Evolutionary conservation across 1,139 yeast species (phyloP).

Genomic region (Hansenula lynferdii): DNA sequence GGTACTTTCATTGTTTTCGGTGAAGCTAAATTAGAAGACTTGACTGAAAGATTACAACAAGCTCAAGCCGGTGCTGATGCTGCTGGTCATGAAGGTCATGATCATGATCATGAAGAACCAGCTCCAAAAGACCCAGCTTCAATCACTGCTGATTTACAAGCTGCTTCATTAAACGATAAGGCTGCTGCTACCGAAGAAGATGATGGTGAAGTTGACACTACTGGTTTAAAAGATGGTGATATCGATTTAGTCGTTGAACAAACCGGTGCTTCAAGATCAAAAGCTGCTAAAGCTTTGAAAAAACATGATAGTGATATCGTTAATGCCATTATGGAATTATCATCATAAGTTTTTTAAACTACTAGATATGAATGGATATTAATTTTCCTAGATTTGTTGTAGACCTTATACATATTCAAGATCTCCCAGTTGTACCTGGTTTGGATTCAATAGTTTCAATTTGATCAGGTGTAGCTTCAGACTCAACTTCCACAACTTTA

Average conservation of each 20-base stretch:
- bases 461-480: not conserved
- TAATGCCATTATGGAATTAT: constrained; percentile 90
- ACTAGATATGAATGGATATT: not conserved
- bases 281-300: constrained; percentile 88
- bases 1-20: constrained; percentile 97
- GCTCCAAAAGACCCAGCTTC: constrained; percentile 62
- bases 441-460: not conserved
- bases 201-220: constrained; percentile 67
- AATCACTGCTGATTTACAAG: constrained; percentile 88
- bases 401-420: not conserved
- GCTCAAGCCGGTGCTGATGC: constrained; percentile 50
- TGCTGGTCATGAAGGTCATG: constrained; percentile 25
- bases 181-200: constrained; percentile 44
- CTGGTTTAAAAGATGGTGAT: constrained; percentile 77
- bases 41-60: constrained; percentile 77
- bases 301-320: constrained; percentile 92
- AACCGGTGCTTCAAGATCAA: constrained; percentile 80
- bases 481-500: not conserved
- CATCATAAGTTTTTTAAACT: constrained; percentile 23
- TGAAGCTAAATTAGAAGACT: constrained; percentile 94
- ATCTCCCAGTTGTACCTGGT: not conserved
- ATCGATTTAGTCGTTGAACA: constrained; percentile 83
- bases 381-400: not conserved
- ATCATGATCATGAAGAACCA: constrained; percentile 15
- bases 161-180: constrained; percentile 56